phyloP scores from a whole-genome alignment of 2,329 filamentous ascomycete species.

The Fusarium bulbicola region DNA sequence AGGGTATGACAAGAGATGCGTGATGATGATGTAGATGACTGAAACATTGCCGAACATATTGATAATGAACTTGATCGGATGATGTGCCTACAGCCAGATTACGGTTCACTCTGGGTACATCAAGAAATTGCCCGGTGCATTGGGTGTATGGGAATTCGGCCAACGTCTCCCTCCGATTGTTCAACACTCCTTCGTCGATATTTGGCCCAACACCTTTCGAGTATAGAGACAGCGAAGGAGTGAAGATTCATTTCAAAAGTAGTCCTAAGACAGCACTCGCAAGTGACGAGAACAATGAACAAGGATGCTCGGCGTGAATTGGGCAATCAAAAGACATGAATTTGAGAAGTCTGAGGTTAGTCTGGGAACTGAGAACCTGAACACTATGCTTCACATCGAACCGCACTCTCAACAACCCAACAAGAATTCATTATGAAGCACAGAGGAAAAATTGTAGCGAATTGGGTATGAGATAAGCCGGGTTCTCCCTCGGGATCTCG shows the following conservation, averaged over 20 bases:
- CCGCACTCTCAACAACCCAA: background rate
- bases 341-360: background rate
- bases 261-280: background rate
- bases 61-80: background rate
- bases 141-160: background rate
- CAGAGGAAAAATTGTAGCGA: constrained; percentile 39
- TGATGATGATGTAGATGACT: background rate
- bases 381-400: background rate
- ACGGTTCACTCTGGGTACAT: background rate
- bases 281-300: background rate
- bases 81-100: background rate
- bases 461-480: constrained; percentile 47
- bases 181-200: background rate
- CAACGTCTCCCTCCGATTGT: background rate
- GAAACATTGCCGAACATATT: background rate
- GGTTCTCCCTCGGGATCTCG: constrained; percentile 52
- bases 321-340: background rate
- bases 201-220: too few relatives aligned
- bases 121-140: background rate
- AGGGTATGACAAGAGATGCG: background rate
- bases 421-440: constrained; percentile 24
- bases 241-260: background rate
- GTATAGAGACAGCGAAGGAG: background rate
- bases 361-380: background rate
- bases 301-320: background rate